Conservation (phyloP, 495 filamentous ascomycete species). For the Neurospora intermedia region DNA sequence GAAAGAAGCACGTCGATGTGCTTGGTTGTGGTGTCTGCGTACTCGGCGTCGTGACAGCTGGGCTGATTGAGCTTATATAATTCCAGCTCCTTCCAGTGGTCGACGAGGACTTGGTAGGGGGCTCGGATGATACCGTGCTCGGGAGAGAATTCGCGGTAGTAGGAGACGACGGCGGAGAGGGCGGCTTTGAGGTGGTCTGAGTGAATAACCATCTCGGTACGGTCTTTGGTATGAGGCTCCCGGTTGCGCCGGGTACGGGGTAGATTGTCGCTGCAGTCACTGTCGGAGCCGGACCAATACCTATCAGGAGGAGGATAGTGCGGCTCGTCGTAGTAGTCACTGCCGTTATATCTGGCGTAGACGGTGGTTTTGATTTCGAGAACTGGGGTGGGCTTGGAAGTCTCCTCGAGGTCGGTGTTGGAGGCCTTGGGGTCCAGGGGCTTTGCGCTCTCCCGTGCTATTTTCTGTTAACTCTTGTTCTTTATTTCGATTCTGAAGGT, state of each 20-base stretch:
- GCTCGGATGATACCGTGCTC: conserved; percentile 19
- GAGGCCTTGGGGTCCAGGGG: conserved; percentile 14
- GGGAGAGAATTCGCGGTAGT: conserved; percentile 33
- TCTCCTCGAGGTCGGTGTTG: neutral
- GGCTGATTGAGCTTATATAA: conserved; percentile 24
- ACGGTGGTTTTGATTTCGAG: neutral
- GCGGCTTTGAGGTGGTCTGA: conserved; percentile 29
- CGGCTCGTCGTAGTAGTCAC: neutral
- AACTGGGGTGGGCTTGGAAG: neutral
- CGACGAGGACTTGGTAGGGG: conserved; percentile 28
- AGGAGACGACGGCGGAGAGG: conserved; percentile 26
- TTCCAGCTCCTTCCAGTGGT: conserved; percentile 23
- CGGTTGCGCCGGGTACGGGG: neutral
- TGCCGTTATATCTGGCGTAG: neutral
- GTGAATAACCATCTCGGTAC: conserved; percentile 26
- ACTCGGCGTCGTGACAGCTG: conserved; percentile 20
- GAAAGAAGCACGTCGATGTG: conserved; percentile 31
- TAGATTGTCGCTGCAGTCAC: neutral
- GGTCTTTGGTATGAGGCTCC: conserved; percentile 9
- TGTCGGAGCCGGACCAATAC: neutral
- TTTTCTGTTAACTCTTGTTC: neutral
- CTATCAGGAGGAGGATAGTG: neutral
- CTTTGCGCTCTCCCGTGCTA: conserved; percentile 19
- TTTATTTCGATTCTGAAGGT: neutral
- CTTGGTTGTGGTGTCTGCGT: conserved; percentile 17